Conservation (phyloP, 352 stramenopile species). For the Plasmopara viticola region DNA sequence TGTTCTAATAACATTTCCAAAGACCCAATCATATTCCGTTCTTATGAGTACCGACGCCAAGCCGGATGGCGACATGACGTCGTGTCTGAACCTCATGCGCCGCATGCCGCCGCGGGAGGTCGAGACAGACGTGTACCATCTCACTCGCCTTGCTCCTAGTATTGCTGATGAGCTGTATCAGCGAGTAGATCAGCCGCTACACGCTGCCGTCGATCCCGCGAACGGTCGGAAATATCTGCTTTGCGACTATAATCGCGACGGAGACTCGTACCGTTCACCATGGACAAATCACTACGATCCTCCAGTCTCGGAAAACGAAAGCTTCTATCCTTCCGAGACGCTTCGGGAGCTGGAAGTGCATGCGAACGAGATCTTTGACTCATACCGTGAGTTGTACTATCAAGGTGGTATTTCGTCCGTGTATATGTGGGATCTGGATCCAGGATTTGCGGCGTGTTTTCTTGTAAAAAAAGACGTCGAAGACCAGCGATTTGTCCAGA, state of each 20-base stretch:
- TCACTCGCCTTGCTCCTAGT: constrained; percentile 75
- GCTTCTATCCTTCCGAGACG: constrained; percentile 87
- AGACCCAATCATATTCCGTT: background rate
- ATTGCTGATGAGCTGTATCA: constrained; percentile 90
- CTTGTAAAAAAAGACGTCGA: constrained; percentile 91
- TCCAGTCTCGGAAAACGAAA: constrained; percentile 66
- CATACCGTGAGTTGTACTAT: constrained; percentile 96
- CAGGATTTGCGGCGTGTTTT: constrained; percentile 90
- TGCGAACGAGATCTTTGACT: constrained; percentile 95
- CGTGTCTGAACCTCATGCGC: constrained; percentile 86
- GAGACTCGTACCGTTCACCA: constrained; percentile 87
- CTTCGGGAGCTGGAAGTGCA: constrained; percentile 89
- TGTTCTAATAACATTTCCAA: too few species aligned
- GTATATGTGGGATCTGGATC: constrained; percentile 95
- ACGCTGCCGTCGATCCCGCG: constrained; percentile 76
- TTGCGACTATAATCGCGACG: constrained; percentile 95
- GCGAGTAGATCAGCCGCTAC: constrained; percentile 89
- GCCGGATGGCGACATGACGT: constrained; percentile 50
- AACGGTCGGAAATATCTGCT: constrained; percentile 90
- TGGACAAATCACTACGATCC: constrained; percentile 92
- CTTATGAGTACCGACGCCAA: constrained; percentile 13
- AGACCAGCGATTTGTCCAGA: constrained; percentile 74
- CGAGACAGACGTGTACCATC: constrained; percentile 76
- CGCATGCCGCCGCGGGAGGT: constrained; percentile 84
- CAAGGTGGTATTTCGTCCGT: constrained; percentile 89